These are phyloP conservation scores for Penicillium sp. DNA, from an alignment of 2,329 filamentous ascomycete species.

Conservation along the genomic window DNA sequence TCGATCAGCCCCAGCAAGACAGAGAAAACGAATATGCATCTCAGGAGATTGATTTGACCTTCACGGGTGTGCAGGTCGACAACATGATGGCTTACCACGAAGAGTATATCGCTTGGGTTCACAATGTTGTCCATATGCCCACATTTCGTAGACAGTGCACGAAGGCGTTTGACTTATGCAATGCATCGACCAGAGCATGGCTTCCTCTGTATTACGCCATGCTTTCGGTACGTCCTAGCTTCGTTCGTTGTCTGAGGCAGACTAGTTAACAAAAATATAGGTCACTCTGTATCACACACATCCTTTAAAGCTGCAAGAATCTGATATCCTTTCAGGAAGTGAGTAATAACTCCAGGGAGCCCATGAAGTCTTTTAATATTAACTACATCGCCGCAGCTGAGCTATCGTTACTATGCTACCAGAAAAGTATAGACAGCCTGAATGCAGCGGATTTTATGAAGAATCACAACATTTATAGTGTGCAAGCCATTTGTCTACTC, in stretches of 20 bases:
- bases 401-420: conserved; percentile 1
- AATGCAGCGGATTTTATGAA: conserved; percentile 13
- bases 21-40: neutral
- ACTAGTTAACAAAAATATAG: neutral
- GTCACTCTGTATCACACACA: conserved; percentile 5
- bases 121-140: conserved; percentile 17
- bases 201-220: conserved; percentile 10
- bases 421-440: conserved; percentile 6
- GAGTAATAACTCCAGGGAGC: neutral
- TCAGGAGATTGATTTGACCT: neutral
- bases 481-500: conserved; percentile 14
- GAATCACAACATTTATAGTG: conserved; percentile 9
- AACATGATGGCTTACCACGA: conserved; percentile 9
- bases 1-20: neutral
- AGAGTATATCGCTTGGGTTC: conserved; percentile 10
- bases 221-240: conserved; percentile 2
- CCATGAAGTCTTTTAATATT: neutral
- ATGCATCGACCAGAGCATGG: neutral
- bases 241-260: neutral
- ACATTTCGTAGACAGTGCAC: conserved; percentile 11
- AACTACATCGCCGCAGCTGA: neutral
- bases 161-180: neutral
- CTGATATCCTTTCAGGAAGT: neutral
- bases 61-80: conserved; percentile 2
- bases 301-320: conserved; percentile 2